Percentiles rank a stretch among this genome's conserved stretches.
These are phyloP conservation scores for Phaeoacremonium minimum DNA, from an alignment of 2,329 filamentous ascomycete genomes.

Conservation along the genomic window DNA sequence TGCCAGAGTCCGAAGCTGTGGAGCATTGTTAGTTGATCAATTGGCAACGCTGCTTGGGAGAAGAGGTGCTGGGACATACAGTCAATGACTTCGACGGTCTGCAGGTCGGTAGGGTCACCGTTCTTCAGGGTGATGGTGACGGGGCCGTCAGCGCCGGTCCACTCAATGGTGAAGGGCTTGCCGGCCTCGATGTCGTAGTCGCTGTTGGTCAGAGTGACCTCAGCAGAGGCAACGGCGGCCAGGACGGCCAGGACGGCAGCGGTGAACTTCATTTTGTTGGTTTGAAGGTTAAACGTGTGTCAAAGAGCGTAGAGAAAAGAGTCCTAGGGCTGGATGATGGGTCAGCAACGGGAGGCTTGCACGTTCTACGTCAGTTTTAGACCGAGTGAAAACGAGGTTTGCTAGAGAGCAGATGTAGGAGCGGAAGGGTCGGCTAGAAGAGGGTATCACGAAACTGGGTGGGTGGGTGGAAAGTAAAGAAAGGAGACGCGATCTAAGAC, in stretches of 20 bases:
- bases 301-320: slow-evolving; percentile 4
- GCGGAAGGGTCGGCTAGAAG: too few species aligned
- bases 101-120: slow-evolving; percentile 29
- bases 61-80: too few species aligned
- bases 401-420: too few species aligned
- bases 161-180: slow-evolving; percentile 37
- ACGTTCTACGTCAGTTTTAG: too few species aligned
- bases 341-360: too few species aligned
- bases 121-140: slow-evolving; percentile 37
- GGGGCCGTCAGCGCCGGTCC: slow-evolving; percentile 31
- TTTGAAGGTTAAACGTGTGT: slow-evolving; percentile 11
- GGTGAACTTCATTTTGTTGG: slow-evolving; percentile 37
- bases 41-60: too few species aligned
- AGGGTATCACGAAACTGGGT: too few species aligned
- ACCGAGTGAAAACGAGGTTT: too few species aligned
- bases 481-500: too few species aligned
- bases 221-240: slow-evolving; percentile 22
- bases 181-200: slow-evolving; percentile 26
- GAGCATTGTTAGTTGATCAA: too few species aligned
- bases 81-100: slow-evolving; percentile 25
- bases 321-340: too few species aligned
- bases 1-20: slow-evolving; percentile 27
- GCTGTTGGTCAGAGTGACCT: slow-evolving; percentile 23
- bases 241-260: slow-evolving; percentile 27
- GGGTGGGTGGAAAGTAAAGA: too few species aligned